Percentiles rank a stretch among this genome's conserved stretches.
Conservation (phyloP, 2,329 filamentous ascomycete species). For the Fusarium sp. region DNA sequence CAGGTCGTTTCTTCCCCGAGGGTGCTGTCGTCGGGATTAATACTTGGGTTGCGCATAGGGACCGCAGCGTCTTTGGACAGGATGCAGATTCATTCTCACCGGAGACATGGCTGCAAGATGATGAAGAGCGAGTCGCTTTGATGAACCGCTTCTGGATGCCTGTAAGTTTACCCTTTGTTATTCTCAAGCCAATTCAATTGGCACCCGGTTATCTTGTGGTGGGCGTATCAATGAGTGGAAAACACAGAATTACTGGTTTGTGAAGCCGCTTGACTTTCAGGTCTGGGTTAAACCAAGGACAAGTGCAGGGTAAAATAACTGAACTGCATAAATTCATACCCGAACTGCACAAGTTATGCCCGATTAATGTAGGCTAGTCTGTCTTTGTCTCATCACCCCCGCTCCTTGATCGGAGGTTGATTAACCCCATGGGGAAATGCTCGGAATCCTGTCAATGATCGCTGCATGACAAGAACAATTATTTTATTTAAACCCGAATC, state of each 20-base stretch:
- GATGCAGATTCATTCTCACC: background rate
- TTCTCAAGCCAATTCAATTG: rapidly evolving
- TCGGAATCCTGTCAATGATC: constrained; percentile 9
- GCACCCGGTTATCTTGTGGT: rapidly evolving
- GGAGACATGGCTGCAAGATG: background rate
- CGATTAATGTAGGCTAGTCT: background rate
- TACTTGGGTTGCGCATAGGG: background rate
- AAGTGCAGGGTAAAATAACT: background rate
- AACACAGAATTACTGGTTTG: background rate
- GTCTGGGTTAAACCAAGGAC: background rate
- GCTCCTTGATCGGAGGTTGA: background rate
- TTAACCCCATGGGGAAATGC: constrained; percentile 31
- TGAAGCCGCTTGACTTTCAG: background rate
- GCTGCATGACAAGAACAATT: background rate
- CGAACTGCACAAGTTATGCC: background rate
- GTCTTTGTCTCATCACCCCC: background rate
- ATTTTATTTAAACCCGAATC: background rate
- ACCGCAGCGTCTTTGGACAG: background rate
- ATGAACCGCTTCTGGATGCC: background rate
- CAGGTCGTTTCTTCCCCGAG: background rate
- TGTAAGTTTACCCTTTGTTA: rapidly evolving
- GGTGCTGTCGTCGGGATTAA: background rate
- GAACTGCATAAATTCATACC: background rate
- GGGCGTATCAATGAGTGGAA: background rate
- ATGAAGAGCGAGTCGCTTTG: background rate